phyloP scores from a whole-genome alignment of 495 filamentous ascomycete species.

The Penicillium lividum region DNA sequence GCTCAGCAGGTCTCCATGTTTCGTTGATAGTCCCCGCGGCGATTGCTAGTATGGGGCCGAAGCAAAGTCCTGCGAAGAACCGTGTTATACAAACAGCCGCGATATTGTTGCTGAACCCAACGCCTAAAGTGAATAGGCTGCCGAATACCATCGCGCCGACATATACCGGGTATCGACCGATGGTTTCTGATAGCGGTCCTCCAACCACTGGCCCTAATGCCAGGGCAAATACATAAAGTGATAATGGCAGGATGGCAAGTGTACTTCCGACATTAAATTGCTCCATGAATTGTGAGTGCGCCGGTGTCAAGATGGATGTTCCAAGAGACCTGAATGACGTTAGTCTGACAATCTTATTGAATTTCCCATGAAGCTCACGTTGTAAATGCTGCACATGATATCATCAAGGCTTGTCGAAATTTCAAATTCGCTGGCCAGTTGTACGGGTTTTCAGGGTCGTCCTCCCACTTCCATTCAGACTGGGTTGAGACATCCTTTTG shows the following conservation, averaged over 20 bases:
- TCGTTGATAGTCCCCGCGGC: slow-evolving; percentile 51
- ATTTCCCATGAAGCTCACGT: slow-evolving; percentile 14
- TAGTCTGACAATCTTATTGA: background rate
- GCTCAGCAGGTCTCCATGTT: slow-evolving; percentile 32
- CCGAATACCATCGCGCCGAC: slow-evolving; percentile 51
- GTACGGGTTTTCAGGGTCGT: slow-evolving; percentile 27
- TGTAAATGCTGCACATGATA: slow-evolving; percentile 23
- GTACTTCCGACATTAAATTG: slow-evolving; percentile 52
- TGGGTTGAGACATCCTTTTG: background rate
- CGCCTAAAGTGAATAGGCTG: slow-evolving; percentile 63
- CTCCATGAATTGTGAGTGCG: slow-evolving; percentile 39
- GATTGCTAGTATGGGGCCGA: slow-evolving; percentile 39
- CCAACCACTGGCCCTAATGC: slow-evolving; percentile 60
- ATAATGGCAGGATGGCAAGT: slow-evolving; percentile 54
- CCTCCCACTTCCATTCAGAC: slow-evolving; percentile 19
- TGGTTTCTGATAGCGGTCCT: slow-evolving; percentile 61
- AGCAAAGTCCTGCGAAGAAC: slow-evolving; percentile 61
- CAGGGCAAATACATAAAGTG: slow-evolving; percentile 58
- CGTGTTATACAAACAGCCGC: slow-evolving; percentile 56
- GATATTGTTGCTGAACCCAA: slow-evolving; percentile 58
- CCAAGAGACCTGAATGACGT: slow-evolving; percentile 47
- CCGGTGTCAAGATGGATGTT: slow-evolving; percentile 55
- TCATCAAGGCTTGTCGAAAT: slow-evolving; percentile 23
- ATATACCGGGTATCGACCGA: slow-evolving; percentile 58
- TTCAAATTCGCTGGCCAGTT: slow-evolving; percentile 25